phyloP scores from a whole-genome alignment of 345 rosid genomes.

The Gynandropsis gynandra region DNA sequence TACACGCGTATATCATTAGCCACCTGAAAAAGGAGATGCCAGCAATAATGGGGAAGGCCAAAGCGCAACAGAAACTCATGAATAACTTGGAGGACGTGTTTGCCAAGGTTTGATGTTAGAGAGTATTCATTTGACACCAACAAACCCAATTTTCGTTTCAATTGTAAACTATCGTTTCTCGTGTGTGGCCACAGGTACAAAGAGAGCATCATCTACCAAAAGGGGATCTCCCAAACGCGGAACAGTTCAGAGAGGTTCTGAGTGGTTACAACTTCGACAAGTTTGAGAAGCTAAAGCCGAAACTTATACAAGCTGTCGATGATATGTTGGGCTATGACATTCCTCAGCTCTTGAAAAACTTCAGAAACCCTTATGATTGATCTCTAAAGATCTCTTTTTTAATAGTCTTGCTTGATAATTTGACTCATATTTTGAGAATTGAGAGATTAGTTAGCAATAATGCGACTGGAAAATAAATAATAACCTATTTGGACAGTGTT shows the following conservation, averaged over 20 bases:
- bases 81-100: slow-evolving; percentile 75
- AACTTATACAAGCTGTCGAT: slow-evolving; percentile 83
- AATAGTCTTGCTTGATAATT: too few relatives aligned
- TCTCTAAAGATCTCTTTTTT: neutral
- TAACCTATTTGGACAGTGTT: too few relatives aligned
- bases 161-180: neutral
- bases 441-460: too few relatives aligned
- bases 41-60: slow-evolving; percentile 83
- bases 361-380: slow-evolving; percentile 76
- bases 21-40: slow-evolving; percentile 96
- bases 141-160: too few relatives aligned
- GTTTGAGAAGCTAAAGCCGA: slow-evolving; percentile 84
- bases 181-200: slow-evolving; percentile 49
- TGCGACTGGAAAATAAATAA: too few relatives aligned
- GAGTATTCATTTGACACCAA: too few relatives aligned
- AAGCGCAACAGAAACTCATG: slow-evolving; percentile 70
- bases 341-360: slow-evolving; percentile 71
- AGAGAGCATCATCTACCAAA: slow-evolving; percentile 79
- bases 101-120: slow-evolving; percentile 57
- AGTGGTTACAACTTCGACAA: slow-evolving; percentile 73
- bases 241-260: slow-evolving; percentile 65
- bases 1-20: slow-evolving; percentile 81
- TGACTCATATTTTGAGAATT: too few relatives aligned
- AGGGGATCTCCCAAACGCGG: slow-evolving; percentile 86
- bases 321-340: slow-evolving; percentile 93